Evolutionary conservation across 2,329 filamentous ascomycete species (phyloP).

Genomic region (Sporothrix phasma): DNA sequence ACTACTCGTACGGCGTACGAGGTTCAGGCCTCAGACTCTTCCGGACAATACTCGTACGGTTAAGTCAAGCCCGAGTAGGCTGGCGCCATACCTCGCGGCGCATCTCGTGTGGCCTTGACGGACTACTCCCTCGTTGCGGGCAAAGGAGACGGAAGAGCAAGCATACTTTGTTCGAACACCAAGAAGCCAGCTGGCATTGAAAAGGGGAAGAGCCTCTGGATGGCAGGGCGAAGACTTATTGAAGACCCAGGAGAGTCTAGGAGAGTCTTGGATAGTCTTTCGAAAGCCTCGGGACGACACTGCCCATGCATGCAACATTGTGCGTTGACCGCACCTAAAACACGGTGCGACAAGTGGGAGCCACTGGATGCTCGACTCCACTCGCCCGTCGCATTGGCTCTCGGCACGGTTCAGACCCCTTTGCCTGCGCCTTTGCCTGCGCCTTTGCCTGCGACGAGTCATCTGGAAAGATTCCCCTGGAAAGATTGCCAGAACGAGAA

Average conservation of each 20-base stretch:
- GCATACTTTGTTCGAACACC: neutral
- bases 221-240: neutral
- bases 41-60: neutral
- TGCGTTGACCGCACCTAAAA: neutral
- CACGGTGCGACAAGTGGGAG: neutral
- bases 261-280: no score
- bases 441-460: no score
- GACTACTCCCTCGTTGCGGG: neutral
- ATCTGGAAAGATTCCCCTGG: no score
- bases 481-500: no score
- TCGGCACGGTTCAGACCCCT: neutral
- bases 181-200: neutral
- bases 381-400: neutral
- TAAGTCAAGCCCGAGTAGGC: neutral
- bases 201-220: neutral
- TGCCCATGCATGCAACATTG: neutral
- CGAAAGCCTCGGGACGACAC: no score
- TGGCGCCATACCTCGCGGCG: no score
- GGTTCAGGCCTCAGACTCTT: no score
- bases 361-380: neutral
- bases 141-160: neutral
- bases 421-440: no score
- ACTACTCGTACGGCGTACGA: no score
- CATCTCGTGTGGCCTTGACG: no score
- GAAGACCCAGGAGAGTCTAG: no score